Conservation (phyloP, 2,329 filamentous ascomycete genomes). For the Hypoxylon sp. region DNA sequence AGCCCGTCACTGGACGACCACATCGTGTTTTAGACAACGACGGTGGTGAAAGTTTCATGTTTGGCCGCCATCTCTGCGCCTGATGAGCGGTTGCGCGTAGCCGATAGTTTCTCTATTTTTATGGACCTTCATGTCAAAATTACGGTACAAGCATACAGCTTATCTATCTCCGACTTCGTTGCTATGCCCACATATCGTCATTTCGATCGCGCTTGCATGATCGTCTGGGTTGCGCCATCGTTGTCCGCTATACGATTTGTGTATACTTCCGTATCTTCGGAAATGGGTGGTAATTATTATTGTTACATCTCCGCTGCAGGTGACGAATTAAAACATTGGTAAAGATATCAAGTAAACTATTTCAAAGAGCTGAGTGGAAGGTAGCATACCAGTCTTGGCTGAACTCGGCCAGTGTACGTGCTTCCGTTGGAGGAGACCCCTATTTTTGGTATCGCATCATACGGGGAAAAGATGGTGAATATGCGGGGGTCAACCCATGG, state of each 20-base stretch:
- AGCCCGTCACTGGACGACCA: conserved; percentile 19
- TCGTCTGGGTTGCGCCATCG: conserved; percentile 7
- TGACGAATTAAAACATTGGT: conserved; percentile 30
- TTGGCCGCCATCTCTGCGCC: conserved; percentile 7
- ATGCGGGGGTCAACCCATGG: conserved; percentile 29
- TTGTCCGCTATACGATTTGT: conserved; percentile 1
- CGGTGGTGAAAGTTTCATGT: conserved; percentile 1
- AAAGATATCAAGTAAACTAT: conserved; percentile 20
- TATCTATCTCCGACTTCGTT: conserved; percentile 22
- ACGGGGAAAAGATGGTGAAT: conserved; percentile 34
- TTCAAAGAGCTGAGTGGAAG: conserved; percentile 24
- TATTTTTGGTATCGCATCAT: conserved; percentile 38
- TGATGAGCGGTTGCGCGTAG: background rate
- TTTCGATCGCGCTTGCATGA: conserved; percentile 31
- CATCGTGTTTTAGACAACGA: background rate
- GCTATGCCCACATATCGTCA: conserved; percentile 21
- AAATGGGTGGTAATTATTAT: conserved; percentile 3
- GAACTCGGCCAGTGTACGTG: conserved; percentile 26
- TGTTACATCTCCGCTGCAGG: conserved; percentile 25
- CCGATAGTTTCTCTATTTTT: background rate
- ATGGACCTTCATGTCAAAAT: background rate
- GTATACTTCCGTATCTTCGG: conserved; percentile 4
- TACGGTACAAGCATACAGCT: background rate
- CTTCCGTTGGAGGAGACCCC: conserved; percentile 31
- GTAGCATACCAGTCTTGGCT: conserved; percentile 30